phyloP scores from a whole-genome alignment of 331 rosid genomes.

The Quercus phellos region DNA sequence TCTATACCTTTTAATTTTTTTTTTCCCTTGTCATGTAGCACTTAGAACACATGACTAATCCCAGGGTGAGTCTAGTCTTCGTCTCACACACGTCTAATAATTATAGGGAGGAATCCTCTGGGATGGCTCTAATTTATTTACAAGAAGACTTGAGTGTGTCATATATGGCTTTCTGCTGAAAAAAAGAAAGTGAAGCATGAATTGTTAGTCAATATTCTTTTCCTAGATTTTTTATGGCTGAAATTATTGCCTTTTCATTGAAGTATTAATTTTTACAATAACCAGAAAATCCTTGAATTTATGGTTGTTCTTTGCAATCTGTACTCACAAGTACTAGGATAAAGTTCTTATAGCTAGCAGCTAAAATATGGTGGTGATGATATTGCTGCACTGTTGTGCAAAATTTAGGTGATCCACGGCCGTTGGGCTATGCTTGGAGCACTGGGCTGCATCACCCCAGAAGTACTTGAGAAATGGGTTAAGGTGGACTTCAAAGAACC shows the following conservation, averaged over 20 bases:
- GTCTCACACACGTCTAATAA: no score
- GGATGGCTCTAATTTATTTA: no score
- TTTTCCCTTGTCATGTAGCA: no score
- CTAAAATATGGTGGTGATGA: neutral
- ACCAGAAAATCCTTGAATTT: neutral
- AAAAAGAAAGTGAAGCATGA: neutral
- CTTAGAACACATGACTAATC: no score
- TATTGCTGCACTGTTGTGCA: slow-evolving; percentile 5
- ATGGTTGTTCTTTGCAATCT: neutral
- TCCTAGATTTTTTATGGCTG: neutral
- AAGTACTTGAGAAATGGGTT: slow-evolving; percentile 62
- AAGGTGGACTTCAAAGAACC: slow-evolving; percentile 85
- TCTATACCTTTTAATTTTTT: neutral
- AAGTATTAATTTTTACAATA: neutral
- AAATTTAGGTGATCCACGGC: slow-evolving; percentile 69
- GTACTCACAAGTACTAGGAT: neutral
- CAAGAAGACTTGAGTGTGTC: neutral
- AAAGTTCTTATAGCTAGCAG: no score
- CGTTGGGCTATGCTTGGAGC: slow-evolving; percentile 96
- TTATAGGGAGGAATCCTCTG: no score
- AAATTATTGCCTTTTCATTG: neutral
- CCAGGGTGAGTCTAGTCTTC: no score
- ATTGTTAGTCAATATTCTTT: neutral
- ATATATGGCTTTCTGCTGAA: neutral
- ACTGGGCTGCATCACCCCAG: slow-evolving; percentile 80